Conservation (phyloP, 176 grass and related monocot species). For the Oryza glumipatula region DNA sequence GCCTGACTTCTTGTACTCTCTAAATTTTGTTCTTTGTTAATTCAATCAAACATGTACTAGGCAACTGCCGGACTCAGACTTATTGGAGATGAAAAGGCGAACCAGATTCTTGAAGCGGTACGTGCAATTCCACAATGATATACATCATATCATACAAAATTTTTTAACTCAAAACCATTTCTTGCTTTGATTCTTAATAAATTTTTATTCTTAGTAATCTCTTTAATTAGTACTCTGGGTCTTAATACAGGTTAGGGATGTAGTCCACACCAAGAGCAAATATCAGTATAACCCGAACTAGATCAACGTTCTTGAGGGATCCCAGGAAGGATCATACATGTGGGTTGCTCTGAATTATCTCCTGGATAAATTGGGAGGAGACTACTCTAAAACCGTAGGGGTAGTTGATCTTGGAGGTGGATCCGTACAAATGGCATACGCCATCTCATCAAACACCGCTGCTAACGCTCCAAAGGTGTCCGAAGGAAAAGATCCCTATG, state of each 20-base stretch:
- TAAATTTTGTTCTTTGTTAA: background rate
- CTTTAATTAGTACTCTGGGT: background rate
- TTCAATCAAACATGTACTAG: conserved; percentile 19
- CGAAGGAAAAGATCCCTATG: conserved; percentile 34
- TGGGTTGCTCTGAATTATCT: conserved; percentile 72
- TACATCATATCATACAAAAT: no score
- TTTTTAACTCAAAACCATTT: background rate
- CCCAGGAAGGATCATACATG: conserved; percentile 64
- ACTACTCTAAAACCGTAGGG: conserved; percentile 46
- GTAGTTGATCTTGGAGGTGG: conserved; percentile 63
- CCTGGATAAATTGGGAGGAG: conserved; percentile 51
- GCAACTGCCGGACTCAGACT: conserved; percentile 49
- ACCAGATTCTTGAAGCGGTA: conserved; percentile 59
- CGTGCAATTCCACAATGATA: background rate
- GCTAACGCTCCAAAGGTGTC: conserved; percentile 43
- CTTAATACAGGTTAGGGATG: conserved; percentile 35
- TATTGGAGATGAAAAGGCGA: conserved; percentile 41
- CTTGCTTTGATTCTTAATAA: no score
- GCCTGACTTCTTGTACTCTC: no score
- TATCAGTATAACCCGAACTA: conserved; percentile 43
- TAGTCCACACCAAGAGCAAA: conserved; percentile 50
- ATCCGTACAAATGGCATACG: conserved; percentile 64
- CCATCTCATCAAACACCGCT: conserved; percentile 40
- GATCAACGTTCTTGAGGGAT: conserved; percentile 53
- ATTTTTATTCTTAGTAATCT: no score